Base-by-base conservation (phyloP, 345 rosid species). In the Eutrema yunnanense region DNA sequence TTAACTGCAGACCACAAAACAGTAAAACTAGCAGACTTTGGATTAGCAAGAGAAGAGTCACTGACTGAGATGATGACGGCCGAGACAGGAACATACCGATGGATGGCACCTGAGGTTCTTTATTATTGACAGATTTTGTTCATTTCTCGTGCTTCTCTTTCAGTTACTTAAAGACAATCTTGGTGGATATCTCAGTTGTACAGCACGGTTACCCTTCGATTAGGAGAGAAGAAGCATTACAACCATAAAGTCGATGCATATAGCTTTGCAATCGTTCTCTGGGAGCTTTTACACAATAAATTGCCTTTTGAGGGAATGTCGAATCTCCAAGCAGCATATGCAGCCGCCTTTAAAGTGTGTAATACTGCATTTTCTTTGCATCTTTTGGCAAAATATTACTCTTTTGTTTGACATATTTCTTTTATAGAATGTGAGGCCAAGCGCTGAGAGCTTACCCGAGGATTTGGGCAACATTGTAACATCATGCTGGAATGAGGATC, bases 41-140 rank as follows among this genome's bases (percentile, higher is more conserved):
- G 97, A 58, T 82, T 94, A 71, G 98, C 97, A 12, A 86, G 97
- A 78, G 97, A 94, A 86, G 98, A 94, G 80, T 88, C 98, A 44
- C 69, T 94, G 36, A 94, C 96, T 13, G 98, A 94, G 82, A 94
- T 94, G 97, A 94, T 91, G 97, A 91, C 98, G 0, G 97, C 97
- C 69, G 98, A 94, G 81, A 94, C 97, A 1, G 97, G 97, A 69
- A 94, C 98, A 49, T 90, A 93, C 72, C 83, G 94, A 12, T 90
- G 97, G 98, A 93, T 93, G 98, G 97, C 97, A 30, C 97, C 96
- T 1, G 97, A 94, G 97, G 97, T 94, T 51, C 40, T 60, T 42
- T 14, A 12, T 38, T 27, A 4, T 36, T 43, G 55, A 59, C 2
- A 41, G 0, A 16, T 30, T 41, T 49, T 55, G 6, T 63, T 61